Evolutionary conservation across 352 stramenopile genomes (phyloP).

Genomic region (Globisporangium viniferum): DNA sequence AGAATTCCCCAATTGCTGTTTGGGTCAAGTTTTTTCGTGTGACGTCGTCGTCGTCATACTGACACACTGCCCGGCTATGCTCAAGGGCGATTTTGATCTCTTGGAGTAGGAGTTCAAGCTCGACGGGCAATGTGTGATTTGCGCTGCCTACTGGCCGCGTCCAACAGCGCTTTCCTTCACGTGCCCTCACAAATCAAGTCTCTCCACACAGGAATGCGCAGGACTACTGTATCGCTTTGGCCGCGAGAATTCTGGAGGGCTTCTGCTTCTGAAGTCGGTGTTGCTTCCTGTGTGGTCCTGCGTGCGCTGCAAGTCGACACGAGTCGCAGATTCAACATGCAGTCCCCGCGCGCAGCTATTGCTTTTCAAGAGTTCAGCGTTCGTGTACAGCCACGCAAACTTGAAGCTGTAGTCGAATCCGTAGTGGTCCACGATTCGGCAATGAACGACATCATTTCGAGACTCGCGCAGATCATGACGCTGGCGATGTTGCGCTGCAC

Average conservation of each 20-base stretch:
- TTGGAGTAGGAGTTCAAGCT: too few species aligned
- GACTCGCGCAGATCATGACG: constrained; percentile 20
- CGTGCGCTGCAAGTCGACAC: too few species aligned
- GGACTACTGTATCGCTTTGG: too few species aligned
- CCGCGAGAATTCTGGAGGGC: too few species aligned
- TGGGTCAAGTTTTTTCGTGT: neutral
- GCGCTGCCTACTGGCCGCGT: too few species aligned
- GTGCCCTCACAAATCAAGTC: too few species aligned
- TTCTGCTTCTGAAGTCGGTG: too few species aligned
- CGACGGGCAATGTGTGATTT: too few species aligned
- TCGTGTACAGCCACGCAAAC: constrained; percentile 12
- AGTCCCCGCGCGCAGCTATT: neutral
- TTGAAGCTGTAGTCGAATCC: constrained; percentile 20
- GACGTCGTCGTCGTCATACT: neutral
- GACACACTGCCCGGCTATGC: neutral
- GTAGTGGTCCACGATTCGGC: neutral
- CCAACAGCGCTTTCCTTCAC: too few species aligned
- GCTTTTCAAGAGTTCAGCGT: neutral
- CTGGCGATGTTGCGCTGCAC: neutral
- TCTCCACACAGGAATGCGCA: too few species aligned
- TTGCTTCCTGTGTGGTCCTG: too few species aligned
- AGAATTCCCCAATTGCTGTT: too few species aligned
- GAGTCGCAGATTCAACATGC: neutral
- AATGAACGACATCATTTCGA: constrained; percentile 23
- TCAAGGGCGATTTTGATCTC: neutral